A percentile compares a stretch with the other conserved stretches of the same genome.
phyloP scores from a whole-genome alignment of 257 asterid genomes.

The Anisodus acutangulus region DNA sequence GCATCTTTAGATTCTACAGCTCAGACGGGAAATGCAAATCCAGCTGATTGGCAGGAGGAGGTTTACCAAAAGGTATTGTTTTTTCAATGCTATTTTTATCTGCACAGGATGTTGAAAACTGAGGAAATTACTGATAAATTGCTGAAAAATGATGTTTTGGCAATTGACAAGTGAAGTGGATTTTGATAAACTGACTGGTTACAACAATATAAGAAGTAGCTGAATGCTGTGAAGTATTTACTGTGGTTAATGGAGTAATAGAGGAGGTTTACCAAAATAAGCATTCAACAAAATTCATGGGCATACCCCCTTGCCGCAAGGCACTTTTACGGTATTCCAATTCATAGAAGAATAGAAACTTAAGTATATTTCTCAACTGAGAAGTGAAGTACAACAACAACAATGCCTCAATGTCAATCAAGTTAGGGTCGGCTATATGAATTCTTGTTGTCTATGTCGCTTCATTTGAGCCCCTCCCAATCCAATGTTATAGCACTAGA shows the following conservation, averaged over 20 bases:
- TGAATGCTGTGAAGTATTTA: constrained; percentile 20
- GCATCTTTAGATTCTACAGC: constrained; percentile 87
- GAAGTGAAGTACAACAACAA: not conserved
- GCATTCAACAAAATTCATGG: not conserved
- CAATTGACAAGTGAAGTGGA: constrained; percentile 21
- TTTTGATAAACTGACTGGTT: constrained; percentile 15
- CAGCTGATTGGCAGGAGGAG: constrained; percentile 96
- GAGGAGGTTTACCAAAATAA: constrained; percentile 17
- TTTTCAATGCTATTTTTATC: constrained; percentile 18
- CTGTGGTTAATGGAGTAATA: not conserved
- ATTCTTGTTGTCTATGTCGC: not conserved
- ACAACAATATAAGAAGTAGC: not conserved
- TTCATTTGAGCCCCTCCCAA: constrained; percentile 12
- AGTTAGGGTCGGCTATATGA: not conserved
- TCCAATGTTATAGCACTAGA: not conserved
- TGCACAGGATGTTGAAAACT: not conserved
- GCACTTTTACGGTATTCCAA: constrained; percentile 10
- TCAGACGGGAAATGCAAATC: constrained; percentile 72
- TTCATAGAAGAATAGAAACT: not conserved
- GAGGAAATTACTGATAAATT: not conserved
- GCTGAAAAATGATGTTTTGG: constrained; percentile 24
- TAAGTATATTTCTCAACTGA: not conserved
- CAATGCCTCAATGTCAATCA: not conserved
- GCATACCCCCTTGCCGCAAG: not conserved
- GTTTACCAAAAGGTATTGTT: constrained; percentile 78